Evolutionary conservation across 2,329 filamentous ascomycete species (phyloP), one percentile per base, ranked within the genome.

Genomic region (Geosmithia morbida): DNA sequence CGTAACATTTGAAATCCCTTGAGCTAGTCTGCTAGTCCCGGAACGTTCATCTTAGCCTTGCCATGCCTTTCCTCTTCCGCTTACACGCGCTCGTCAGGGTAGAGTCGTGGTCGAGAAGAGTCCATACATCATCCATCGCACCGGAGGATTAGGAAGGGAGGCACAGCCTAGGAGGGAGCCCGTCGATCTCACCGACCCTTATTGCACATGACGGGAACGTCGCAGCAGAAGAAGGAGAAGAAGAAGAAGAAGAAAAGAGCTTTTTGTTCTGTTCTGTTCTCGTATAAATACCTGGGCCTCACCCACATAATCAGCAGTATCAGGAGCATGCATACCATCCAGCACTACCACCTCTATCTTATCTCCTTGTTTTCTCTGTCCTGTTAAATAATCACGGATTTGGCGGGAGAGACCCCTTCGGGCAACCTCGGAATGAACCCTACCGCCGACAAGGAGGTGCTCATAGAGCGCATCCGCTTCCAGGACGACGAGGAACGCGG

Each of bases 391-490:
- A 26, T 26, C 22, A 26, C 22, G 8, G n/a, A n/a, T n/a, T n/a
- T n/a, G n/a, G n/a, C n/a, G n/a, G n/a, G n/a, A n/a, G n/a, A n/a
- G n/a, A n/a, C n/a, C n/a, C n/a, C n/a, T n/a, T n/a, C 22, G 8
- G 4, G 8, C 22, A 26, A 3, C 5, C 41, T 16, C 7, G 3
- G 41, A 42, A 42, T 42, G 41, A 6, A 4, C 18, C n/a, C 41
- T 42, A 2, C 17, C 3, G n/a, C 17, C 8, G 41, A 42, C 41
- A 42, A 42, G n/a, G 14, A 42, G 8, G 17, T 19, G 5, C 41
- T 22, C 41, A 22, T 42, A 5, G 48, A 49, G 18, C 44, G 48
- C 29, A 49, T 49, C n/a, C 44, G 45, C 26, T 49, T 39, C 7
- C 22, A 43, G 17, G 46, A 50, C 29, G 48, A 50, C 11, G 33